A percentile compares a stretch with the other conserved stretches of the same genome.
phyloP scores from a whole-genome alignment of 306 rosid species.

The Quercus suber region DNA sequence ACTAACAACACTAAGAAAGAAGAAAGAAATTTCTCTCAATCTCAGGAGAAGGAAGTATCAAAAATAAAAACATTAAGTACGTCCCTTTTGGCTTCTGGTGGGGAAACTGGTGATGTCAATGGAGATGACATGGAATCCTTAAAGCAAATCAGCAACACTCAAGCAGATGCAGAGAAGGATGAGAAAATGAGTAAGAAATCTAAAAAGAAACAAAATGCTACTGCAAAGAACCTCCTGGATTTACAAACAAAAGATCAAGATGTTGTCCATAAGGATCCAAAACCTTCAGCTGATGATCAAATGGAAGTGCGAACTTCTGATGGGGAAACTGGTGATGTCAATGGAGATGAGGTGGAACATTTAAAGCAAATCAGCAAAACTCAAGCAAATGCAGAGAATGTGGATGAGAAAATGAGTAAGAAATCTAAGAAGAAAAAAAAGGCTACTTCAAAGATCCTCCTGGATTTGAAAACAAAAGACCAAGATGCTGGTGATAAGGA shows the following conservation, averaged over 20 bases:
- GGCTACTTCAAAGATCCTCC: constrained; percentile 27
- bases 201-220: constrained; percentile 40
- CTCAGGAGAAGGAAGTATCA: constrained; percentile 23
- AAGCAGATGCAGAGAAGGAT: constrained; percentile 32
- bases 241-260: constrained; percentile 33
- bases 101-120: constrained; percentile 24
- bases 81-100: constrained; percentile 4
- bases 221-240: constrained; percentile 27
- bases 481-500: constrained; percentile 22
- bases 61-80: constrained; percentile 26
- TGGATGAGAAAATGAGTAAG: constrained; percentile 33
- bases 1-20: constrained; percentile 27
- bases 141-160: constrained; percentile 32
- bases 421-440: constrained; percentile 46
- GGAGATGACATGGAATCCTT: constrained; percentile 25
- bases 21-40: constrained; percentile 36
- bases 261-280: constrained; percentile 21
- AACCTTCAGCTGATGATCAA: constrained; percentile 18
- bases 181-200: constrained; percentile 40
- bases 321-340: constrained; percentile 5
- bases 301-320: constrained; percentile 6
- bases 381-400: constrained; percentile 30
- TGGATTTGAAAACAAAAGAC: constrained; percentile 35
- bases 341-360: constrained; percentile 26
- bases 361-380: constrained; percentile 29